A percentile compares a stretch with the other conserved stretches of the same genome.
Evolutionary conservation across 495 filamentous ascomycete genomes (phyloP).

Genomic region (Elasticomyces elasticus): DNA sequence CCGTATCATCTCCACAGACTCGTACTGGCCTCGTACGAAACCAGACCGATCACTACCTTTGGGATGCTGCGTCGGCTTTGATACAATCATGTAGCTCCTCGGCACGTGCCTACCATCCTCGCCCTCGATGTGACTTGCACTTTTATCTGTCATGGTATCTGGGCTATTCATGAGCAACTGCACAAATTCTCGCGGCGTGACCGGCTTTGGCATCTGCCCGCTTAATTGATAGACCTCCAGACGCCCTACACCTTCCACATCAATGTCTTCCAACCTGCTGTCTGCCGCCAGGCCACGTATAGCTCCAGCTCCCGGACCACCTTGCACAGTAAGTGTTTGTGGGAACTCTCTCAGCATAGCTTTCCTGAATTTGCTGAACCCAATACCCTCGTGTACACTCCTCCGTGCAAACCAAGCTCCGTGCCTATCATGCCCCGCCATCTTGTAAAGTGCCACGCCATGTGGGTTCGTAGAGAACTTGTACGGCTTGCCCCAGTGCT

Average conservation of each 20-base stretch:
- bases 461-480: slow-evolving; percentile 73
- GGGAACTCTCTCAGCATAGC: slow-evolving; percentile 53
- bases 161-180: slow-evolving; percentile 57
- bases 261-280: slow-evolving; percentile 50
- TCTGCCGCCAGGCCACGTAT: slow-evolving; percentile 81
- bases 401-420: slow-evolving; percentile 84
- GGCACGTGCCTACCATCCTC: slow-evolving; percentile 28
- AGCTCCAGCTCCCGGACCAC: slow-evolving; percentile 53
- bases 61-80: slow-evolving; percentile 68
- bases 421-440: slow-evolving; percentile 64
- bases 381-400: slow-evolving; percentile 67
- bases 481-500: slow-evolving; percentile 77
- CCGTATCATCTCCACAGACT: slow-evolving; percentile 83
- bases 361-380: slow-evolving; percentile 59
- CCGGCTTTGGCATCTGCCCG: slow-evolving; percentile 83
- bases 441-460: slow-evolving; percentile 68
- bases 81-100: slow-evolving; percentile 75
- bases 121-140: slow-evolving; percentile 12
- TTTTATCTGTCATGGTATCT: slow-evolving; percentile 24
- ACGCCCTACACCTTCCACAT: slow-evolving; percentile 45
- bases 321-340: slow-evolving; percentile 51
- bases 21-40: slow-evolving; percentile 76
- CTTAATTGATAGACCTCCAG: slow-evolving; percentile 71
- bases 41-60: slow-evolving; percentile 56
- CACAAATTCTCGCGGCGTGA: slow-evolving; percentile 79